Evolutionary conservation across 345 rosid genomes (phyloP), one percentile per base, ranked within the genome.

Genomic region (Salix exigua): DNA sequence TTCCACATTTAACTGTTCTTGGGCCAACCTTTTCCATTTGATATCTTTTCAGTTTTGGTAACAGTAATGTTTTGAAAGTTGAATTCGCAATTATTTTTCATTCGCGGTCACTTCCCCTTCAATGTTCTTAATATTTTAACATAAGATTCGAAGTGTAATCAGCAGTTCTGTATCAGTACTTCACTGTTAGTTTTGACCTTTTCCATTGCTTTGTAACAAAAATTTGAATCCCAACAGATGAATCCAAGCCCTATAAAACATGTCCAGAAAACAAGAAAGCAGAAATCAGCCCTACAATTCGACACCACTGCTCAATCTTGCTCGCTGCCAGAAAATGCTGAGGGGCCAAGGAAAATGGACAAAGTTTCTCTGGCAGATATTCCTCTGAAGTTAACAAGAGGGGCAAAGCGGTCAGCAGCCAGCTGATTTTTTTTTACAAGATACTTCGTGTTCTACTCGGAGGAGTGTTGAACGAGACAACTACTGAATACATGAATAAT

Each of bases 181-280:
- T 55, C 21, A 19, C 37, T 58, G 33, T 14, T 73, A 9, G n/a
- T 71, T 35, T 28, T 33, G 1, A 13, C 31, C 16, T 26, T 51
- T 5, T 61, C 31, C 23, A 13, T 44, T 70, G 25, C 51, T 44
- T 53, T 38, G 70, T 79, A 26, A 80, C n/a, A 48, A 33, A 77
- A 33, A 19, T 37, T 40, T 73, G 19, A 64, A 72, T 72, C 10
- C 33, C 12, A 38, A 48, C 87, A 88, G 91, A 71, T 74, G 73
- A 88, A 82, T 71, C 31, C 85, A 50, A 72, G 76, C 83, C 83
- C 85, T 65, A 55, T 44, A 53, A 88, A 84, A 70, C 81, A 83
- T 31, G 82, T 77, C 17, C 74, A 73, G 17, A 81, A 74, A 68
- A 85, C 71, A 75, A 79, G 68, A 76, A 81, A 72, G 66, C 65